Base-by-base conservation (phyloP, 306 rosid genomes). In the Lathyrus sativus region DNA sequence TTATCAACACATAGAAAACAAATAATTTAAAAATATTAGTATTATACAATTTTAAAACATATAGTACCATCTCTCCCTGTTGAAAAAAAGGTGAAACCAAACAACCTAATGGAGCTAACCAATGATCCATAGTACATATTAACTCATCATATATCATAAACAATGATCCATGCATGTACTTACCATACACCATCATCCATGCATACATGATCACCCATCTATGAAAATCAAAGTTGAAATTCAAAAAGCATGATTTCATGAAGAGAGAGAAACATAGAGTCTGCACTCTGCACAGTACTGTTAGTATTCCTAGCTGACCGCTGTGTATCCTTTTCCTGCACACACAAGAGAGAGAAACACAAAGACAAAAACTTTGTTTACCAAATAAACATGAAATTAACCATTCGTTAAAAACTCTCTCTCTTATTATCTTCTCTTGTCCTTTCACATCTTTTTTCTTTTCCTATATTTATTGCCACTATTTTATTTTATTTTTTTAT, bases 401-500 rank as follows among this genome's bases (percentile, higher is more conserved):
- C 62, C 62, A 56, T 56, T 56, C 3, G 62, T 29, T 37, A 56
- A 56, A 56, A 56, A 5, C 18, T 8, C 10, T 26, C 9, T 11
- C 59, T 53, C 59, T 53, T 22, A 53, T 54, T 56, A 15, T 6
- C 62, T 26, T 56, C 39, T 56, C 62, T 1, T 56, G 62, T 56
- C 62, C 2, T 56, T 4, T 53, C 35, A 19, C 10, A 49, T 46
- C 7, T 46, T 46, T n/a, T 46, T 46, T 3, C 7, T 48, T 14
- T 6, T 45, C 39, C 39, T 13, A 13, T 12, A n/a, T n/a, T 19
- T 24, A 24, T 45, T n/a, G 1, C 22, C 22, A 19, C 22, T 44
- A 44, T 42, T 42, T 3, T 42, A 1, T 42, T 43, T 43, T 43
- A 1, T 44, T 0, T 44, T 1, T 44, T 44, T 2, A 44, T 44